Evolutionary conservation across 345 rosid genomes (phyloP), one percentile per base, ranked within the genome.

Genomic region (Eucalyptus albens): DNA sequence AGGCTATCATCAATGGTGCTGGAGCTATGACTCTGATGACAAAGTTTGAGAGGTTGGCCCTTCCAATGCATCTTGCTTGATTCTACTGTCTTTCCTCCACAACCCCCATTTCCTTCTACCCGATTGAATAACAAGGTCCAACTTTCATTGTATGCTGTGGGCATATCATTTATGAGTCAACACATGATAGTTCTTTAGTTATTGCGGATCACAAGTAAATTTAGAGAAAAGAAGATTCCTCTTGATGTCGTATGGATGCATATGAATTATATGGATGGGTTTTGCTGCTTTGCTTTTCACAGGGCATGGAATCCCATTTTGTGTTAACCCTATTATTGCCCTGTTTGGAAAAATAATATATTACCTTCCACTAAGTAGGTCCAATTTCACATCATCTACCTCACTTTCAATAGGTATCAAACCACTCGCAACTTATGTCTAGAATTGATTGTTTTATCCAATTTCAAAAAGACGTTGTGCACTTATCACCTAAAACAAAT

Each of bases 241-340:
- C 89, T 95, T 91, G 99, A 97, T 89, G 98, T 94, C 88, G 93
- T 97, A 92, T 97, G 99, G 99, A 97, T 97, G 99, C 51, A 50
- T 50, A 2, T 11, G 15, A 15, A 50, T 50, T 50, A 13, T 93
- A 96, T 97, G 99, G 99, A 97, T 90, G 97, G 97, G 15, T 97
- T 96, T 91, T 95, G 99, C 65, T 97, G 98, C 94, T 97, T 97
- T 92, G 96, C 99, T 90, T 95, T 97, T 87, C 95, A 96, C 92
- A 89, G 94, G 98, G 99, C 91, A 93, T 90, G 95, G 53, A 55
- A 21, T 55, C 60, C 60, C 60, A 55, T 55, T 83, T 55, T 44
- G 47, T 44, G 47, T 44, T 44, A 44, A 44, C 47, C 47, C 47
- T 44, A 44, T 44, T 44, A 44, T 44, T 44, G 45, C 47, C 47